Evolutionary conservation across 2,329 filamentous ascomycete species (phyloP).

Genomic region (Ophiocordyceps robertsii): DNA sequence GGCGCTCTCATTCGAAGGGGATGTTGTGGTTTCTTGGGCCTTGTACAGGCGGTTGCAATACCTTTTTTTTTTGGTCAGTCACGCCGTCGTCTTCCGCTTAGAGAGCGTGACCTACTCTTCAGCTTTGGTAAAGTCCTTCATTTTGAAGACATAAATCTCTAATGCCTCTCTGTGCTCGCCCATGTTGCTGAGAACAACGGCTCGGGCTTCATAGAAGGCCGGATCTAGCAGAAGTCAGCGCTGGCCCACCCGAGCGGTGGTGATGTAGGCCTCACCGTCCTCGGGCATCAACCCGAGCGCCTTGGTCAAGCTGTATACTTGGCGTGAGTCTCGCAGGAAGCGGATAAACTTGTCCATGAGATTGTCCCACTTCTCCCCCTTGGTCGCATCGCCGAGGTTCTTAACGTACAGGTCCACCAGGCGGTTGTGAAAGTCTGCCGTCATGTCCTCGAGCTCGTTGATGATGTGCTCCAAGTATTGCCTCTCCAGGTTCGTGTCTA

Average conservation of each 20-base stretch:
- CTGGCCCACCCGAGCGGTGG: not conserved
- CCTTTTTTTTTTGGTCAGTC: constrained; percentile 25
- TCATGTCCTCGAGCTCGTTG: constrained; percentile 69
- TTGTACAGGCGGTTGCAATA: constrained; percentile 84
- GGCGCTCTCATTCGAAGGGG: constrained; percentile 20
- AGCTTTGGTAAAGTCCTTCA: constrained; percentile 75
- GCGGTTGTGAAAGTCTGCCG: constrained; percentile 75
- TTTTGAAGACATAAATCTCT: constrained; percentile 95
- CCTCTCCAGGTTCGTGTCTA: constrained; percentile 60
- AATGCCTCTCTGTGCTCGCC: constrained; percentile 88
- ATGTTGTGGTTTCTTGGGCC: constrained; percentile 30
- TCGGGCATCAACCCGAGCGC: constrained; percentile 67
- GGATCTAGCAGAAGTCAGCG: constrained; percentile 42
- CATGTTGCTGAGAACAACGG: constrained; percentile 88
- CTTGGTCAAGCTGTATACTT: constrained; percentile 63
- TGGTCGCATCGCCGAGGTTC: constrained; percentile 32
- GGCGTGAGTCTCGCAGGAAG: constrained; percentile 62
- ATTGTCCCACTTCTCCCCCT: constrained; percentile 36
- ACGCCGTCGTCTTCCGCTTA: not conserved
- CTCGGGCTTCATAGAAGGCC: constrained; percentile 76
- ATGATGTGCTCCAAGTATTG: constrained; percentile 86
- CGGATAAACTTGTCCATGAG: constrained; percentile 54
- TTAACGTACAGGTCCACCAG: constrained; percentile 59
- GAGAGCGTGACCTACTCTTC: constrained; percentile 56
- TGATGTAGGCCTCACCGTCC: constrained; percentile 47